phyloP scores from a whole-genome alignment of 306 rosid species.

The Aeschynomene evenia region DNA sequence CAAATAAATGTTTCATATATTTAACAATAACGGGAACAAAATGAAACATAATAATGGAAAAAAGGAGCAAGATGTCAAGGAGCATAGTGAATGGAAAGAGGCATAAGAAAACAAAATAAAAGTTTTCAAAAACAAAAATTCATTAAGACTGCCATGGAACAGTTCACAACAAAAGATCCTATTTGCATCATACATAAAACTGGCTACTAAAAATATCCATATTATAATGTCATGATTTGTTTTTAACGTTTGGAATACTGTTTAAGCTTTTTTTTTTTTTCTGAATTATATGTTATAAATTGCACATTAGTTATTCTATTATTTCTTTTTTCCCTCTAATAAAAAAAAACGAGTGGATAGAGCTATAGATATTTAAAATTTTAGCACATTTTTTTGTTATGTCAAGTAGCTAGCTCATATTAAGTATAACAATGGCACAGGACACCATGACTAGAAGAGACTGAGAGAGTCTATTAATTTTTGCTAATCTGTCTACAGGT shows the following conservation, averaged over 20 bases:
- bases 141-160: neutral
- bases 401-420: neutral
- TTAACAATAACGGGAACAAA: constrained; percentile 18
- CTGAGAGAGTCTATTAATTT: neutral
- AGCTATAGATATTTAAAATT: neutral
- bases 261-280: neutral
- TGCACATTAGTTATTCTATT: constrained; percentile 3
- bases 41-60: neutral
- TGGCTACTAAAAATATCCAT: neutral
- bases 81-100: constrained; percentile 4
- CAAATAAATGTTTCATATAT: constrained; percentile 16
- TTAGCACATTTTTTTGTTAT: neutral
- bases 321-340: neutral
- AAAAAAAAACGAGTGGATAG: constrained; percentile 11
- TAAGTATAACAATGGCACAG: neutral
- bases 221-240: neutral
- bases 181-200: neutral
- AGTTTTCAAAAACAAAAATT: constrained; percentile 8
- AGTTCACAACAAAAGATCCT: neutral
- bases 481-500: neutral
- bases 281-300: neutral
- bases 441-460: neutral
- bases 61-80: neutral
- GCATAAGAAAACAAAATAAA: neutral
- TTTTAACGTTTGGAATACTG: neutral